Evolutionary conservation across 129 eudicot species (phyloP).

Genomic region (Mikania micrantha): DNA sequence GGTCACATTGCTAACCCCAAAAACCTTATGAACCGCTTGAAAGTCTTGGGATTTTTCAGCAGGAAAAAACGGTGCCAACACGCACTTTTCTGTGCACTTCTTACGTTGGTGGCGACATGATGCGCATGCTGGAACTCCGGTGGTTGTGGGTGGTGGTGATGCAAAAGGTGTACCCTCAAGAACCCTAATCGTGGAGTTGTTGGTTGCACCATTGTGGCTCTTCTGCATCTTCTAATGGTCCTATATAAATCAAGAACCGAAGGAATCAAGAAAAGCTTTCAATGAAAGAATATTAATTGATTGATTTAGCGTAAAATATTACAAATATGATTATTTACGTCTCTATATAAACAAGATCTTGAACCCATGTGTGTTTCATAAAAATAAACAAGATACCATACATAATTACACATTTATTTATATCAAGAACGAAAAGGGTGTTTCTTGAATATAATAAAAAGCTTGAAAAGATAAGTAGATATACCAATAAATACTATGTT

Average conservation of each 20-base stretch:
- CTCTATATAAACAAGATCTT: slow-evolving; percentile 29
- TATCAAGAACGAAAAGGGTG: slow-evolving; percentile 30
- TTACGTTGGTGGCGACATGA: slow-evolving; percentile 97
- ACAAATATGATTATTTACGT: slow-evolving; percentile 22
- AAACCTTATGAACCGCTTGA: slow-evolving; percentile 82
- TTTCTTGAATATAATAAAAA: slow-evolving; percentile 28
- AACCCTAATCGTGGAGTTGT: slow-evolving; percentile 22
- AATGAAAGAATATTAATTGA: slow-evolving; percentile 35
- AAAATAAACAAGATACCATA: slow-evolving; percentile 17
- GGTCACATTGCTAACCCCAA: slow-evolving; percentile 79
- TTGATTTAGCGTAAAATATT: slow-evolving; percentile 30
- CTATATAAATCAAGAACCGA: slow-evolving; percentile 25
- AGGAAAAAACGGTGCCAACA: slow-evolving; percentile 70
- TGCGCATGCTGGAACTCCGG: slow-evolving; percentile 65
- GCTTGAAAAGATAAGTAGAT: slow-evolving; percentile 31
- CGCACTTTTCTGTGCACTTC: slow-evolving; percentile 77
- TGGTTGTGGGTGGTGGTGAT: slow-evolving; percentile 25
- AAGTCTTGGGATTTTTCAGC: slow-evolving; percentile 65
- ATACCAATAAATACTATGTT: slow-evolving; percentile 23
- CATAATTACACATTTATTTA: slow-evolving; percentile 19
- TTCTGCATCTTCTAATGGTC: slow-evolving; percentile 22
- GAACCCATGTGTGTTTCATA: slow-evolving; percentile 12
- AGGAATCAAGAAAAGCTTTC: slow-evolving; percentile 15
- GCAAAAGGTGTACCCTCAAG: slow-evolving; percentile 23
- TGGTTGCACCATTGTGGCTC: slow-evolving; percentile 14